phyloP scores from a whole-genome alignment of 306 rosid species.

The Myrica gale region DNA sequence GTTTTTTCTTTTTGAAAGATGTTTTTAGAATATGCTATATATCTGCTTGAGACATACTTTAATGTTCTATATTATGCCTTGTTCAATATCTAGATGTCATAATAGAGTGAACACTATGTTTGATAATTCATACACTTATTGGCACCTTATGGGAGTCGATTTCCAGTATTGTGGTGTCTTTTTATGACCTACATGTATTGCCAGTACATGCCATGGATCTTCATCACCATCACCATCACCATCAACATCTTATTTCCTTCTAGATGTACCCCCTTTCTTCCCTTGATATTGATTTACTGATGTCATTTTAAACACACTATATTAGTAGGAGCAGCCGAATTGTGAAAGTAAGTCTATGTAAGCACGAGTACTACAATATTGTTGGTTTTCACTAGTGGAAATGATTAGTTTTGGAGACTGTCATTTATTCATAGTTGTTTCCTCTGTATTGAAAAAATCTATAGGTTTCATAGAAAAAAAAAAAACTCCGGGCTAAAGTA shows the following conservation, averaged over 20 bases:
- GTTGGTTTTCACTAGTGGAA: background rate
- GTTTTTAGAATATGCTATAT: background rate
- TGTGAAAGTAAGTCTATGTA: background rate
- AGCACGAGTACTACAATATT: background rate
- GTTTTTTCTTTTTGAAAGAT: background rate
- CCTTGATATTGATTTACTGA: background rate
- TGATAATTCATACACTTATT: background rate
- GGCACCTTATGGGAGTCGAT: background rate
- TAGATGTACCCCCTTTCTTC: background rate
- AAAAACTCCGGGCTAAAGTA: background rate
- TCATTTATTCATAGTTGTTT: background rate
- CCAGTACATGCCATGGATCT: background rate
- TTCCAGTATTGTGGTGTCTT: background rate
- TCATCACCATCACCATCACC: background rate
- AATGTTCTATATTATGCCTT: background rate
- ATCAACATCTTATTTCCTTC: background rate
- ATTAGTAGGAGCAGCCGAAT: background rate
- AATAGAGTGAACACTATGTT: background rate
- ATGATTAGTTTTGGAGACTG: background rate
- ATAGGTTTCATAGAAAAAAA: background rate
- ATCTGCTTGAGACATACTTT: background rate
- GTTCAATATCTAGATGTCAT: background rate
- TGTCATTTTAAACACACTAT: background rate
- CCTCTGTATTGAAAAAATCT: background rate
- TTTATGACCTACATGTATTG: background rate